Percentiles rank a stretch among this genome's conserved stretches.
phyloP scores from a whole-genome alignment of 1,139 yeast genomes.

The Zygoascus hellenicus region DNA sequence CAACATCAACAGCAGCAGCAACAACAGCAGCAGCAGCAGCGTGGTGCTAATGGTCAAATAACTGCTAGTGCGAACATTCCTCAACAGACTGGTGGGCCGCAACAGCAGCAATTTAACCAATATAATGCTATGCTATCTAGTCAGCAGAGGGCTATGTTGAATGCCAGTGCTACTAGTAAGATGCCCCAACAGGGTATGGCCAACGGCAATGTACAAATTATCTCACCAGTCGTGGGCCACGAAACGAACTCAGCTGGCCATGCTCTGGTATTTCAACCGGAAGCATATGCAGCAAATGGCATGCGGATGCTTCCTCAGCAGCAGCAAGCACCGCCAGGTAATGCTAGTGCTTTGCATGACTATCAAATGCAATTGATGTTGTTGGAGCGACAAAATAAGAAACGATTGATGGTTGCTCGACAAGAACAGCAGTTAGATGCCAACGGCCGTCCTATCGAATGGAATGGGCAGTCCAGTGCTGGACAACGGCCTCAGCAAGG shows the following conservation, averaged over 20 bases:
- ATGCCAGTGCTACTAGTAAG: conserved; percentile 19
- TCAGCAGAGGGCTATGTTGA: conserved; percentile 27
- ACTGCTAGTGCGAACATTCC: background rate
- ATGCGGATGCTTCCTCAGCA: conserved; percentile 14
- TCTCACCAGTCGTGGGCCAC: conserved; percentile 19
- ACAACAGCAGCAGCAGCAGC: conserved; percentile 11
- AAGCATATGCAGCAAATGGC: conserved; percentile 14
- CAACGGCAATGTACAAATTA: conserved; percentile 14
- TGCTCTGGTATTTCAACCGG: conserved; percentile 15
- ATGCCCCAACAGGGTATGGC: conserved; percentile 14
- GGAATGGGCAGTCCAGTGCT: conserved; percentile 4
- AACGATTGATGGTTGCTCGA: conserved; percentile 41
- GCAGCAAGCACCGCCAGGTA: conserved; percentile 21
- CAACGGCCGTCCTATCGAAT: conserved; percentile 13
- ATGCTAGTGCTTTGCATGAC: conserved; percentile 50
- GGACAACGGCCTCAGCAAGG: background rate
- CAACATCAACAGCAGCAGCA: conserved; percentile 11
- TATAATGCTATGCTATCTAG: conserved; percentile 21
- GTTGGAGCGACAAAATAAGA: conserved; percentile 65
- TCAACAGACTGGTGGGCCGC: conserved; percentile 16
- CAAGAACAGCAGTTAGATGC: conserved; percentile 30
- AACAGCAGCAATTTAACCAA: conserved; percentile 28
- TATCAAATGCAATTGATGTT: conserved; percentile 72
- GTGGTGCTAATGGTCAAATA: conserved; percentile 6
- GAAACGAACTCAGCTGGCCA: conserved; percentile 13